Evolutionary conservation across 2,329 filamentous ascomycete species (phyloP), one percentile per base, ranked within the genome.

Genomic region (Aureobasidium mangrovei): DNA sequence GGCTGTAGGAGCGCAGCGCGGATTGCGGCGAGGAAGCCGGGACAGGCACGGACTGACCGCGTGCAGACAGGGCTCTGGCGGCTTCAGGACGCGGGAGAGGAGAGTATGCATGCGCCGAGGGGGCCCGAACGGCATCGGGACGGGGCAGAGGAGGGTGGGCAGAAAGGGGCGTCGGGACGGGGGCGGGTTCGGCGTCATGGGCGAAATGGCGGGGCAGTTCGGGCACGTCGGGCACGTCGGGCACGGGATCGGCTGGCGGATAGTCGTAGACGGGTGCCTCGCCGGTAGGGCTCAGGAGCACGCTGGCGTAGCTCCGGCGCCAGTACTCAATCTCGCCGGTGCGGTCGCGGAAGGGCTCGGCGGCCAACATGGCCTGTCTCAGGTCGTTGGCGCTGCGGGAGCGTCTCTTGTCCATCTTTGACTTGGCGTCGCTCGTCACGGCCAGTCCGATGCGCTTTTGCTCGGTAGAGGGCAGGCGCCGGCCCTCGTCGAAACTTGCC

Each of bases 271-370:
- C 12, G 8, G 46, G 39, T 3, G 36, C 36, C 33, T 33, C 31
- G 12, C 64, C 64, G 28, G 62, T 64, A 4, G 63, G 62, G 4
- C 64, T 62, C 27, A 65, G 42, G 3, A 66, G 62, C 47, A 57
- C 62, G 42, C 57, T 58, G 26, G 61, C 59, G 39, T 64, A 60
- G 60, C 65, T 68, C 45, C 67, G 65, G 7, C 67, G 60, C 68
- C 67, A 69, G 47, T 63, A 66, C 35, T 62, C 56, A 28, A 69
- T 68, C 60, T 70, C 68, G 28, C 65, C 63, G 47, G 62, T 67
- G 48, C 65, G 62, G 52, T 68, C 65, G 28, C 65, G 58, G 1
- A 61, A 54, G n/a, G 61, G 48, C 28, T 59, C 57, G 9, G 57
- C 53, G 39, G 59, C 54, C 12, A 55, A 32, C 31, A 55, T 54